phyloP scores from a whole-genome alignment of 2,329 filamentous ascomycete species.

The Huntiella decipiens region DNA sequence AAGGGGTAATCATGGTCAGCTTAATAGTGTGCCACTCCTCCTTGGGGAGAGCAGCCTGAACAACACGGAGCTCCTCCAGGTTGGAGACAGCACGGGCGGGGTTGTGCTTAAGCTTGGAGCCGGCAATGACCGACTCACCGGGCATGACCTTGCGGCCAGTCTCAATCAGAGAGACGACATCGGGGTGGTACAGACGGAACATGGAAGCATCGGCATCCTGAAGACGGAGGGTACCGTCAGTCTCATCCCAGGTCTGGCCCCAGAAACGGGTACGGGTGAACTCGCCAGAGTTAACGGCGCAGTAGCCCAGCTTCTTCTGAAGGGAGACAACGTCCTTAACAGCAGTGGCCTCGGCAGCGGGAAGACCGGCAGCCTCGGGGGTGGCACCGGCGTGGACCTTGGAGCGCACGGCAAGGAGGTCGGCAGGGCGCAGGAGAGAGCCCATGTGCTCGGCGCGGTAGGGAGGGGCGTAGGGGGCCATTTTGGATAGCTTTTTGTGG shows the following conservation, averaged over 20 bases:
- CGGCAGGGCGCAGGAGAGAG: slow-evolving; percentile 49
- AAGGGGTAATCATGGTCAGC: slow-evolving; percentile 34
- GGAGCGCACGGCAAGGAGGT: slow-evolving; percentile 18
- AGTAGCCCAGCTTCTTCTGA: slow-evolving; percentile 47
- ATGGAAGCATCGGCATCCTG: slow-evolving; percentile 31
- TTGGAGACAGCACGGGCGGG: slow-evolving; percentile 25
- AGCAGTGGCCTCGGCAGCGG: slow-evolving; percentile 42
- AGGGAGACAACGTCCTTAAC: slow-evolving; percentile 48
- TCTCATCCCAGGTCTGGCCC: slow-evolving; percentile 35
- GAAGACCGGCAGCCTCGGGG: slow-evolving; percentile 34
- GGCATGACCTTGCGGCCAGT: slow-evolving; percentile 34
- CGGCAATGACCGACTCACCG: slow-evolving; percentile 34
- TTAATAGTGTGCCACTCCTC: slow-evolving; percentile 32
- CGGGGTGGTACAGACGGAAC: slow-evolving; percentile 36
- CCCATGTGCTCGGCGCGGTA: slow-evolving; percentile 63
- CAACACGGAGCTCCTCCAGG: slow-evolving; percentile 29
- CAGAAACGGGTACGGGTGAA: slow-evolving; percentile 37
- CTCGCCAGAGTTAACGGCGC: slow-evolving; percentile 52
- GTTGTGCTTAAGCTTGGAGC: slow-evolving; percentile 26
- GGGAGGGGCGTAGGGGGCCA: slow-evolving; percentile 23
- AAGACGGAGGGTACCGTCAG: slow-evolving; percentile 28
- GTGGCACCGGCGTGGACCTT: slow-evolving; percentile 21
- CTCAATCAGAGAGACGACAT: slow-evolving; percentile 35
- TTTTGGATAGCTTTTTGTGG: neutral
- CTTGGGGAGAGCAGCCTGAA: slow-evolving; percentile 27